Conservation (phyloP, 192 early-diverging fungal genomes). For the Gamsiella multidivaricata region DNA sequence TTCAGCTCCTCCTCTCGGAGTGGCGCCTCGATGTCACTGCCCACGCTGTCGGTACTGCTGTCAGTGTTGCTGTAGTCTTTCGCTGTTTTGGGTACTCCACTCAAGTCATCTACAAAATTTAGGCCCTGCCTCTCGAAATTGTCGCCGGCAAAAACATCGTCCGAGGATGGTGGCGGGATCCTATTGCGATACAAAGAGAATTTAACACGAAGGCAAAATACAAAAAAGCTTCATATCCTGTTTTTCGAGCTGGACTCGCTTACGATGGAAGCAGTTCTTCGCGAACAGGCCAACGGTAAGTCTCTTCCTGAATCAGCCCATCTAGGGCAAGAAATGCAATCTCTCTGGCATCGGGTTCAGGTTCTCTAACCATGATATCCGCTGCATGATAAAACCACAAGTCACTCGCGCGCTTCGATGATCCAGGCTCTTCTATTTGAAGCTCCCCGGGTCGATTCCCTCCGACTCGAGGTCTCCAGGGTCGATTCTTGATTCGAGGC, state of each 20-base stretch:
- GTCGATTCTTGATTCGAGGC: no score
- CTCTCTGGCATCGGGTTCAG: no score
- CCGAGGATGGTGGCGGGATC: conserved; percentile 1
- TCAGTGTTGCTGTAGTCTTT: conserved; percentile 9
- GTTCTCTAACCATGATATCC: no score
- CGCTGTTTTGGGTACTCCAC: conserved; percentile 34
- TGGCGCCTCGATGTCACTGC: no score
- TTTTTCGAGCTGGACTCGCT: background rate
- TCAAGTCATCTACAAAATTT: conserved; percentile 36
- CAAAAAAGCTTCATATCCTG: background rate
- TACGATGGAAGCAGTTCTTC: conserved; percentile 30
- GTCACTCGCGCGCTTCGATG: no score
- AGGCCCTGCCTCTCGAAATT: conserved; percentile 17
- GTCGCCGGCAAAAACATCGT: background rate
- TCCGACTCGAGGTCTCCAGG: no score
- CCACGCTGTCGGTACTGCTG: no score
- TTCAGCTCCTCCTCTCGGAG: background rate
- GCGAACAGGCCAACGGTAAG: conserved; percentile 47
- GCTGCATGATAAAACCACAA: no score
- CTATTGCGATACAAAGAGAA: conserved; percentile 4
- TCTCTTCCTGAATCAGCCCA: conserved; percentile 1
- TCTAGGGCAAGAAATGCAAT: conserved; percentile 10
- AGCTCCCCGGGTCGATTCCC: no score
- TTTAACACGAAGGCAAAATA: background rate
- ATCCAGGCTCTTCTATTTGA: no score